Percentiles rank a stretch among this genome's conserved stretches.
Conservation (phyloP, 2,329 filamentous ascomycete genomes). For the Aspergillus texensis region DNA sequence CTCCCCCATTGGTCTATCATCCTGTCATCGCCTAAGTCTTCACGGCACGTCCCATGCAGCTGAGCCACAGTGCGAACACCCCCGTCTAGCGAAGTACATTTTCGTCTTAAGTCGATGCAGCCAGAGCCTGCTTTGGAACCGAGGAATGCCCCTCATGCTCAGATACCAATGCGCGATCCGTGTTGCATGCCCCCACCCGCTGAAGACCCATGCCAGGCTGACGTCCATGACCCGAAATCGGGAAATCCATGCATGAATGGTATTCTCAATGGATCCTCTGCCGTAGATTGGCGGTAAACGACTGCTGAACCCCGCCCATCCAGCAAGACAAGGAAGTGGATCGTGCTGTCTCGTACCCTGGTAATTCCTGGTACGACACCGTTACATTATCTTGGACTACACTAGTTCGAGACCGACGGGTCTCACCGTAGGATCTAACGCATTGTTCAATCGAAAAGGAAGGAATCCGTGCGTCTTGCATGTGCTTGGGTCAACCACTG, state of each 20-base stretch:
- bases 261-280: conserved; percentile 5
- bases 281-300: background rate
- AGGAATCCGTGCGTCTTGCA: conserved; percentile 16
- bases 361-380: conserved; percentile 9
- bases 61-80: conserved; percentile 15
- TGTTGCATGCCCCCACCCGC: conserved; percentile 3
- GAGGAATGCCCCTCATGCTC: background rate
- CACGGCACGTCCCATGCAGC: conserved; percentile 13
- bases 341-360: conserved; percentile 2
- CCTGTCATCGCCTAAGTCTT: conserved; percentile 10
- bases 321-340: conserved; percentile 13
- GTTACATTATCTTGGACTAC: conserved; percentile 17
- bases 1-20: conserved; percentile 5
- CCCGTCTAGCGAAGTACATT: conserved; percentile 13
- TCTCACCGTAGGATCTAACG: background rate
- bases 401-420: conserved; percentile 17
- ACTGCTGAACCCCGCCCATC: conserved; percentile 17
- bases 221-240: conserved; percentile 14
- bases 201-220: conserved; percentile 15
- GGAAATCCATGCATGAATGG: conserved; percentile 16
- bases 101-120: conserved; percentile 5
- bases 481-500: conserved; percentile 13
- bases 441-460: conserved; percentile 8
- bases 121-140: background rate
- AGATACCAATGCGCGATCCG: background rate